Conservation (phyloP, 139 green algal species). For the Micromonas commoda region DNA sequence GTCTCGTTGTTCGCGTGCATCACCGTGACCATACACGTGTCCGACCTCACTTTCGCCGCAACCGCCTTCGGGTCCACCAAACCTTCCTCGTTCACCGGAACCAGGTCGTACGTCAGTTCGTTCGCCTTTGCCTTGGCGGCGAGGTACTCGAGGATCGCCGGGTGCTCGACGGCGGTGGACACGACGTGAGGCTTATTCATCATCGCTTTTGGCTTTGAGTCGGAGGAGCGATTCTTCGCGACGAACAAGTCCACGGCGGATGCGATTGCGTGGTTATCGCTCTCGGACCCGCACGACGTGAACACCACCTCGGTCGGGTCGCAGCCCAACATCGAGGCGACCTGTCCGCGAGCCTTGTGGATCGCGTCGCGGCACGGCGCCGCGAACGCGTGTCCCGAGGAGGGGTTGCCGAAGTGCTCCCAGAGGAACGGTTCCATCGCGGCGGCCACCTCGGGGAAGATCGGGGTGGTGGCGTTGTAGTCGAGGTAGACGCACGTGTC, state of each 20-base stretch:
- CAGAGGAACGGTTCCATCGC: constrained; percentile 58
- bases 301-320: constrained; percentile 38
- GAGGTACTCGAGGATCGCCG: constrained; percentile 48
- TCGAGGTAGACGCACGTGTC: constrained; percentile 52
- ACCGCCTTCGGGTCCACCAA: constrained; percentile 44
- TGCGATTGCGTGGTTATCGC: constrained; percentile 36
- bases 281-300: constrained; percentile 34
- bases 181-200: constrained; percentile 55
- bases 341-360: constrained; percentile 42
- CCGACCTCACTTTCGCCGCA: constrained; percentile 28
- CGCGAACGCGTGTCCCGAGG: constrained; percentile 51
- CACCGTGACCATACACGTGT: constrained; percentile 57
- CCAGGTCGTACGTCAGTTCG: constrained; percentile 44
- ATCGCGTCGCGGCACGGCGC: constrained; percentile 14
- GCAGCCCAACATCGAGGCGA: constrained; percentile 49
- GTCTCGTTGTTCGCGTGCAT: constrained; percentile 84
- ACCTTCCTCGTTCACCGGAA: constrained; percentile 50
- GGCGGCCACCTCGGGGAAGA: constrained; percentile 52
- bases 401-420: constrained; percentile 61
- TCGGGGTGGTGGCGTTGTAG: constrained; percentile 57
- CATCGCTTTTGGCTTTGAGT: background rate
- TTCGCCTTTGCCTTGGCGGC: constrained; percentile 32
- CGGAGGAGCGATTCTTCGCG: background rate
- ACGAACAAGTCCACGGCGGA: background rate
- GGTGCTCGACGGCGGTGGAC: constrained; percentile 59